phyloP scores from a whole-genome alignment of 257 asterid genomes.

The Fraxinus anomala region DNA sequence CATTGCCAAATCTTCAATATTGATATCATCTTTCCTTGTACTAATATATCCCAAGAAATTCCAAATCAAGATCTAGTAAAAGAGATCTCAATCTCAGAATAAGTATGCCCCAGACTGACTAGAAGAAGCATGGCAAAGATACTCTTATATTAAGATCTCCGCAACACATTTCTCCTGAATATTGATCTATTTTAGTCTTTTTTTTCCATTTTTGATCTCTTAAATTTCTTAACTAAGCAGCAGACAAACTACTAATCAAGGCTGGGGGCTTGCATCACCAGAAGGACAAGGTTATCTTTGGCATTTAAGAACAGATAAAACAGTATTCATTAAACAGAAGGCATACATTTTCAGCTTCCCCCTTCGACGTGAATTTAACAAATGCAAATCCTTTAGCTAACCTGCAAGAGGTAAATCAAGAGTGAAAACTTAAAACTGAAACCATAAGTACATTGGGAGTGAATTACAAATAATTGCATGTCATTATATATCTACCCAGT shows the following conservation, averaged over 20 bases:
- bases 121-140: neutral
- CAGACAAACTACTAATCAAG: slow-evolving; percentile 13
- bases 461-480: slow-evolving; percentile 17
- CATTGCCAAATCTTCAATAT: neutral
- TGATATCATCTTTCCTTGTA: neutral
- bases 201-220: slow-evolving; percentile 2
- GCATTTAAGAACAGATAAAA: slow-evolving; percentile 2
- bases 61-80: neutral
- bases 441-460: slow-evolving; percentile 1
- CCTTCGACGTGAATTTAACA: slow-evolving; percentile 84
- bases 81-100: neutral
- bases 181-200: neutral
- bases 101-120: neutral
- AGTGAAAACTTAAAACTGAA: slow-evolving; percentile 10
- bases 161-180: slow-evolving; percentile 5
- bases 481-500: slow-evolving; percentile 53
- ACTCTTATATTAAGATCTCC: slow-evolving; percentile 9
- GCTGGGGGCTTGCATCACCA: slow-evolving; percentile 16
- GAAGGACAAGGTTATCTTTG: slow-evolving; percentile 2
- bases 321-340: slow-evolving; percentile 18
- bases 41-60: neutral
- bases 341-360: slow-evolving; percentile 80
- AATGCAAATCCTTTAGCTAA: slow-evolving; percentile 88
- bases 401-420: slow-evolving; percentile 48
- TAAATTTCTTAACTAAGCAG: neutral